Base-by-base conservation (phyloP, 2,329 filamentous ascomycete genomes). In the Fusarium irregulare region DNA sequence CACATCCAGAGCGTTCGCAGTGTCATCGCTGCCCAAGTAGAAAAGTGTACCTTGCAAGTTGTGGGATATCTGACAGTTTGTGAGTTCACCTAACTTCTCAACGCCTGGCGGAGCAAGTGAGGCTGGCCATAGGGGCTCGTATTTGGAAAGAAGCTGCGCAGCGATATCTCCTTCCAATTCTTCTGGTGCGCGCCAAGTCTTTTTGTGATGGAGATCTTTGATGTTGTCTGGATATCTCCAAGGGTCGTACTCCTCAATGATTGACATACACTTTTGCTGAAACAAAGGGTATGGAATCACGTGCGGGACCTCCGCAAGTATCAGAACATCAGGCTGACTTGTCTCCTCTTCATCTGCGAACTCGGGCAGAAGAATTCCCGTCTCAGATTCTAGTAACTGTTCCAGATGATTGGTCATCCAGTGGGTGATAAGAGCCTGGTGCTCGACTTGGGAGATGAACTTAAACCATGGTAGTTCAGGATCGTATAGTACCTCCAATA, bases 381-480 rank as follows among this genome's bases (percentile, higher is more conserved):
- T 62, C 37, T 78, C 71, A 11, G 66, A 46, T 21, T 72, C 60
- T 1, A 76, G 47, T 2, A 78, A 54, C 1, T 51, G 18, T 7
- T 66, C 50, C 4, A 81, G 41, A 18, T 69, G 46, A 5, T 60
- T 37, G 18, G 75, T 46, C 6, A 81, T 63, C 25, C 55, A 64
- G 1, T 55, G 13, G 1, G 60, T 64, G 7, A 79, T 61, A 10
- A 56, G 32, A 12, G 49, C 13, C 16, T 75, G 68, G 20, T 59
- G 6, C 3, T 51, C 44, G 1, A 18, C 18, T 7, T 13, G 3
- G 0, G 74, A 47, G 18, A 80, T 77, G 8, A 78, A 47, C 55
- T 81, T 81, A 60, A 81, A 80, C 76, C 77, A 80, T 1, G 79
- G 74, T 0, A 76, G 59, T 0, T 79, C 76, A 2, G 79, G 78